phyloP scores from a whole-genome alignment of 495 filamentous ascomycete species.

The Chaetomium fimeti region DNA sequence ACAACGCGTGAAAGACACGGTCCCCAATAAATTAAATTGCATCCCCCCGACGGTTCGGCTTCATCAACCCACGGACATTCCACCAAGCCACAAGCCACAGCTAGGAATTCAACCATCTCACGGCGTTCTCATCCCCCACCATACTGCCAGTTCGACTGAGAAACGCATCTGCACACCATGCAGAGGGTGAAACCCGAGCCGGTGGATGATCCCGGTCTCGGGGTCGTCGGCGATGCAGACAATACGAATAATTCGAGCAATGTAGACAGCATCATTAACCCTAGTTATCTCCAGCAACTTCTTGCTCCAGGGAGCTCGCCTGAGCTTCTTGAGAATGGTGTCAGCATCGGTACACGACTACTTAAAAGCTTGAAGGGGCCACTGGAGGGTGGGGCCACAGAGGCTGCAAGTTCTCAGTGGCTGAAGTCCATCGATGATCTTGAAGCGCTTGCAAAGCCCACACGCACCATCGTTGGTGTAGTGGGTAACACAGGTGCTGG shows the following conservation, averaged over 20 bases:
- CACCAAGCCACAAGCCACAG: neutral
- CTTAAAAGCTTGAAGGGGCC: slow-evolving; percentile 29
- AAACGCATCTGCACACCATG: slow-evolving; percentile 6
- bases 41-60: neutral
- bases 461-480: slow-evolving; percentile 55
- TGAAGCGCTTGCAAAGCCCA: slow-evolving; percentile 26
- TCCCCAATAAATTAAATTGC: neutral
- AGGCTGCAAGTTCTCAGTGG: slow-evolving; percentile 38
- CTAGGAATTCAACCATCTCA: neutral
- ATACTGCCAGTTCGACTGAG: neutral
- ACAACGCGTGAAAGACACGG: neutral
- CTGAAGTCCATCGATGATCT: slow-evolving; percentile 43
- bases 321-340: slow-evolving; percentile 37
- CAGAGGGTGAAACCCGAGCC: slow-evolving; percentile 15
- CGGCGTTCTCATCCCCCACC: neutral
- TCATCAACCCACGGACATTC: no score
- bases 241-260: neutral
- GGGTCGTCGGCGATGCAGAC: neutral
- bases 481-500: slow-evolving; percentile 60
- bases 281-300: slow-evolving; percentile 28
- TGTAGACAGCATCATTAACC: neutral
- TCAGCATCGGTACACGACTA: slow-evolving; percentile 27
- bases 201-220: slow-evolving; percentile 8
- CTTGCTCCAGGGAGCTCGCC: slow-evolving; percentile 7
- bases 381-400: slow-evolving; percentile 19